Evolutionary conservation across 192 early-diverging fungal genomes (phyloP), one percentile per base, ranked within the genome.

Genomic region (Podila minutissima): DNA sequence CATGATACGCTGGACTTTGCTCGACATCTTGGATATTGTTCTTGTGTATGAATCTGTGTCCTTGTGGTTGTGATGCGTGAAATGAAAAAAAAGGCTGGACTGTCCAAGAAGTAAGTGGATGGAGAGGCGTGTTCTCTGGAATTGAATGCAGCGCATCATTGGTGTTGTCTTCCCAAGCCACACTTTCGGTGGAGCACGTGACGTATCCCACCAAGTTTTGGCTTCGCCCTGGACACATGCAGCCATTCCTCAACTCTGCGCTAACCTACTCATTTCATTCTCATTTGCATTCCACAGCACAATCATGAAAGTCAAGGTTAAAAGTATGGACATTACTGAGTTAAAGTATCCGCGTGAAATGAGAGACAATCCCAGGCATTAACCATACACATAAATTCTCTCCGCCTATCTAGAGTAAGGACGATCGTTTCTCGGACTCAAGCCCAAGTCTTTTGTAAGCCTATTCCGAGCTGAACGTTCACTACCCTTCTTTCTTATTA

Each of bases 1-100:
- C 92, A 95, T 93, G 75, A 93, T 89, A 84, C 92, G 92, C 75
- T 94, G 93, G 37, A 94, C 93, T 89, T 93, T 94, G 68, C 87
- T 86, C 63, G 87, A 83, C 88, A 89, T 89, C 70, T 67, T 83
- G 64, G 49, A 38, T 64, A 48, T 61, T 66, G 28, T 20, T 31
- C 28, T 20, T 19, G 29, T 51, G 41, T 29, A 20, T 66, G 17
- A 29, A 31, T 66, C 28, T 66, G 48, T 41, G 13, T 50, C 22
- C 15, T 20, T 66, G 48, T 48, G 49, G 51, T n/a, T 11, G 51
- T 53, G 53, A 37, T 22, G 51, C 41, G 51, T 35, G 50, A 37
- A 37, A 17, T 28, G 46, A 17, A 20, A 32, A 17, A 20, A 32
- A 59, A n/a, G 37, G 37, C 28, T 28, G 19, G 20, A 22, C 12